Evolutionary conservation across 2,329 filamentous ascomycete genomes (phyloP).

Genomic region (Helicocarpus griseus): DNA sequence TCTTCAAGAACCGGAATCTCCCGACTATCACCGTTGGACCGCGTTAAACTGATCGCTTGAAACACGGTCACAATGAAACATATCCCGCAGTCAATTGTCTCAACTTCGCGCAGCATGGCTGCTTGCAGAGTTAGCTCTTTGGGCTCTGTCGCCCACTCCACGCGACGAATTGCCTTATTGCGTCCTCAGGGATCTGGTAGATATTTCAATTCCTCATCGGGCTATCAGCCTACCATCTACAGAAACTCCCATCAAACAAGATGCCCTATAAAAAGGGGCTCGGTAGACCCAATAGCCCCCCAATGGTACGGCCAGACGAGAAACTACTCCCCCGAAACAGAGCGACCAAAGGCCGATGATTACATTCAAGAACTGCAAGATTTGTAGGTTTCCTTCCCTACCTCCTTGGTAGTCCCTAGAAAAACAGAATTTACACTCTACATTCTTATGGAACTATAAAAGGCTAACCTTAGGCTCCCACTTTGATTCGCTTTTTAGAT

Average conservation of each 20-base stretch:
- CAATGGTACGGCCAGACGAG: neutral
- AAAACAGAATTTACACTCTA: neutral
- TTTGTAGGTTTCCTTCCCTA: conserved; percentile 7
- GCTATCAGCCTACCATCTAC: neutral
- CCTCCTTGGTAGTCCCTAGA: neutral
- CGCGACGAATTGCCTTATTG: neutral
- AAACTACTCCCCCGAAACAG: neutral
- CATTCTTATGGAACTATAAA: neutral
- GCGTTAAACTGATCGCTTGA: too few relatives aligned
- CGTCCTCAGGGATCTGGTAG: neutral
- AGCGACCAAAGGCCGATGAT: conserved; percentile 8
- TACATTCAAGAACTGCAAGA: conserved; percentile 13
- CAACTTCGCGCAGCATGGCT: neutral
- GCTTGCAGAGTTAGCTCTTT: neutral
- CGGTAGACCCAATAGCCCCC: neutral
- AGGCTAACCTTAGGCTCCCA: conserved; percentile 11
- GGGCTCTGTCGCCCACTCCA: neutral
- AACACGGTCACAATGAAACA: too few relatives aligned
- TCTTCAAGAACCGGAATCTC: too few relatives aligned
- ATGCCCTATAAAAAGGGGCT: neutral
- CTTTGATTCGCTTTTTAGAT: too few relatives aligned
- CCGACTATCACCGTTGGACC: too few relatives aligned
- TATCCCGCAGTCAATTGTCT: neutral
- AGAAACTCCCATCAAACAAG: neutral
- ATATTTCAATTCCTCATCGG: neutral